Evolutionary conservation across 768 basidiomycete species (phyloP).

Genomic region (Mycena galopus): DNA sequence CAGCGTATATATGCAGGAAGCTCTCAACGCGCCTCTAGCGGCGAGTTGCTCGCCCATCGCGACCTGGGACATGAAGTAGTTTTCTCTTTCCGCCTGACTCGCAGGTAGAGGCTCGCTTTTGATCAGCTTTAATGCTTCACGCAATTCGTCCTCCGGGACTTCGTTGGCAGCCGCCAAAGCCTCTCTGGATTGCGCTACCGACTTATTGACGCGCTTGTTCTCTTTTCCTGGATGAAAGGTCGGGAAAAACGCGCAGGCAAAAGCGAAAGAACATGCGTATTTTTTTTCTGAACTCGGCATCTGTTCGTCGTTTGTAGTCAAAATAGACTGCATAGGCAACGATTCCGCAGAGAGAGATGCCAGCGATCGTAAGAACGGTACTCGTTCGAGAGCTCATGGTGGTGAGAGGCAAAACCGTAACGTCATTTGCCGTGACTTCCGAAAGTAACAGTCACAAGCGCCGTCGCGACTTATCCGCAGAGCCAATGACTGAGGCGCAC

Average conservation of each 20-base stretch:
- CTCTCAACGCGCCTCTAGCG: constrained; percentile 69
- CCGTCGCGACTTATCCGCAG: neutral
- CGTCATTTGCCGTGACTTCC: neutral
- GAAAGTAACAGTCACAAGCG: neutral
- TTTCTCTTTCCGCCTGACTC: constrained; percentile 83
- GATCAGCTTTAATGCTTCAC: constrained; percentile 73
- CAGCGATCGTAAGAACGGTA: constrained; percentile 59
- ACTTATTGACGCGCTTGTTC: constrained; percentile 88
- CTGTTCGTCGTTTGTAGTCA: constrained; percentile 93
- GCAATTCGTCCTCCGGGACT: constrained; percentile 66
- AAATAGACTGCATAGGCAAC: constrained; percentile 93
- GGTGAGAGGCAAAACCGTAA: constrained; percentile 28
- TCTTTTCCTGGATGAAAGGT: constrained; percentile 77
- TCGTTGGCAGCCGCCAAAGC: constrained; percentile 48
- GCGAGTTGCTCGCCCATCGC: constrained; percentile 88
- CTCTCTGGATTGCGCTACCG: constrained; percentile 65
- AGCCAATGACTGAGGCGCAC: too few species aligned
- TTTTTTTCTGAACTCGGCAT: constrained; percentile 87
- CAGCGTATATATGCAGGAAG: neutral
- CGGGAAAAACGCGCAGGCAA: constrained; percentile 23
- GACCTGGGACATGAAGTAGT: constrained; percentile 93
- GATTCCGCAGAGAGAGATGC: constrained; percentile 66
- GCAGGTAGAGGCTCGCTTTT: constrained; percentile 77
- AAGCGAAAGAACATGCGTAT: constrained; percentile 68
- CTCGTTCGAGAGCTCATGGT: constrained; percentile 57